These are phyloP conservation scores for Fusarium sp. DNA, from an alignment of 2,329 filamentous ascomycete species.

Conservation along the genomic window DNA sequence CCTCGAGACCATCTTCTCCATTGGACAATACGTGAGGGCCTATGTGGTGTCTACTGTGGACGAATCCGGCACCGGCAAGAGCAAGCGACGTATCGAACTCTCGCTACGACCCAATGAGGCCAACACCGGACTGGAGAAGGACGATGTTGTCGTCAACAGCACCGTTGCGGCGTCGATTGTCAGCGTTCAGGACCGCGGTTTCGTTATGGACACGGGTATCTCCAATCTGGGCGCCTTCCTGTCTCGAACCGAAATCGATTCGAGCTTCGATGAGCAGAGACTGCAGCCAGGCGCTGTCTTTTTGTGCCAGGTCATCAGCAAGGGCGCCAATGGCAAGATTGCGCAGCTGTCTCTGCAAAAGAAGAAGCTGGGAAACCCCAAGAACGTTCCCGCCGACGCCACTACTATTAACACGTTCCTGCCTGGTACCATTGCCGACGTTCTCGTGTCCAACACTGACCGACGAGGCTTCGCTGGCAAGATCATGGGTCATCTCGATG, in stretches of 20 bases:
- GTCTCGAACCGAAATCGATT: conserved; percentile 82
- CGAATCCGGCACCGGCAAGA: conserved; percentile 68
- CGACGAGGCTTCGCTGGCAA: conserved; percentile 85
- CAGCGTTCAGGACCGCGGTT: conserved; percentile 95
- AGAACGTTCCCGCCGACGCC: conserved; percentile 76
- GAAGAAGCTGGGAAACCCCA: conserved; percentile 73
- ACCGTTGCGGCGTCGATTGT: conserved; percentile 88
- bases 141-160: conserved; percentile 78
- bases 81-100: conserved; percentile 85
- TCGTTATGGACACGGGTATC: conserved; percentile 91
- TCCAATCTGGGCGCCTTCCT: conserved; percentile 83
- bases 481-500: conserved; percentile 90
- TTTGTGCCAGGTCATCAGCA: conserved; percentile 81
- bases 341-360: conserved; percentile 84
- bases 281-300: conserved; percentile 87
- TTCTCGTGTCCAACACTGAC: conserved; percentile 82
- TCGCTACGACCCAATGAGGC: conserved; percentile 82
- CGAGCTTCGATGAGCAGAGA: conserved; percentile 70
- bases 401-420: conserved; percentile 91
- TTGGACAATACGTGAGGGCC: conserved; percentile 90
- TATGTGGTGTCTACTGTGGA: conserved; percentile 83
- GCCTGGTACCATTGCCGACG: conserved; percentile 89
- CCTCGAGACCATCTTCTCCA: conserved; percentile 77
- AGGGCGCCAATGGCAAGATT: conserved; percentile 82
- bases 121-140: conserved; percentile 78